phyloP scores from a whole-genome alignment of 140 eudicot species.

The Senecio squalidus region DNA sequence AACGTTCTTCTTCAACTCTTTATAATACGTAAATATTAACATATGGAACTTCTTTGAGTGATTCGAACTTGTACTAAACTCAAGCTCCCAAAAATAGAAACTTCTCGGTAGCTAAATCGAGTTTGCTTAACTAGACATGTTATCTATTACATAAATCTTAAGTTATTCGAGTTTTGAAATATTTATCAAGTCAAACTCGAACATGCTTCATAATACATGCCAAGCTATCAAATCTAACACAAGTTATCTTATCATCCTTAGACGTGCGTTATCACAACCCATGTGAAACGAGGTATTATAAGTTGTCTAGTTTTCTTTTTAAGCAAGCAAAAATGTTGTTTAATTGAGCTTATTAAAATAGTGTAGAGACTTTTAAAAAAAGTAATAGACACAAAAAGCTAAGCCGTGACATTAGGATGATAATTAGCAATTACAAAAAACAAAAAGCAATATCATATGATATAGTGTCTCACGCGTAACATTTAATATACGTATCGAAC shows the following conservation, averaged over 20 bases:
- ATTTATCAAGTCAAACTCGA: not conserved
- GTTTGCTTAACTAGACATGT: not conserved
- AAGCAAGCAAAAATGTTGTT: not conserved
- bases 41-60: too few species aligned
- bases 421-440: constrained; percentile 16
- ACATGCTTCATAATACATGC: too few species aligned
- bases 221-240: not conserved
- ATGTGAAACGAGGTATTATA: too few species aligned
- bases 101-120: too few species aligned
- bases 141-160: not conserved
- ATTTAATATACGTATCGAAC: constrained; percentile 2
- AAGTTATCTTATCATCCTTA: too few species aligned
- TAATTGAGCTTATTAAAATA: not conserved
- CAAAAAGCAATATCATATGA: not conserved
- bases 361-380: not conserved
- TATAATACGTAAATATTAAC: too few species aligned
- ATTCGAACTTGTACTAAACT: too few species aligned
- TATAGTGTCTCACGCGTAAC: constrained; percentile 14
- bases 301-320: not conserved
- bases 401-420: constrained; percentile 30
- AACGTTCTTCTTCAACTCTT: too few species aligned
- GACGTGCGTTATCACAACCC: too few species aligned
- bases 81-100: too few species aligned
- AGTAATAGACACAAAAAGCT: constrained; percentile 11
- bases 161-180: not conserved